Percentiles rank a stretch among this genome's conserved stretches.
phyloP scores from a whole-genome alignment of 2,329 filamentous ascomycete genomes.

The Grosmannia huntii region DNA sequence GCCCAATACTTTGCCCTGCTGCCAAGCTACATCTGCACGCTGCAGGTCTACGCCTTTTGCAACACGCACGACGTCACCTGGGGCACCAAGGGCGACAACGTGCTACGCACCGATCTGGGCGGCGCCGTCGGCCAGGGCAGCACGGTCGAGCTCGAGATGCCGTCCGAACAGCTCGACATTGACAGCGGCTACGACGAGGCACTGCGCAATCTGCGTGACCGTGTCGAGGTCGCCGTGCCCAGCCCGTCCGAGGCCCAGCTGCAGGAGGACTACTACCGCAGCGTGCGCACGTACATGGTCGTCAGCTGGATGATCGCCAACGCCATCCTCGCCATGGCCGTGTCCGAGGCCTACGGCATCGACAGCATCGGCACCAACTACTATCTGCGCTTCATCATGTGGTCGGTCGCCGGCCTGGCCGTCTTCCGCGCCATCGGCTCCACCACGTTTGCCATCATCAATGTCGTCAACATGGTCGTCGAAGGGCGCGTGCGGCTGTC shows the following conservation, averaged over 20 bases:
- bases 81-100: constrained; percentile 98
- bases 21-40: constrained; percentile 87
- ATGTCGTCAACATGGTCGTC: constrained; percentile 69
- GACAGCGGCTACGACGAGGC: constrained; percentile 96
- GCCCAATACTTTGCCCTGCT: constrained; percentile 87
- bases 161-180: constrained; percentile 93
- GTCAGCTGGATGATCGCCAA: constrained; percentile 89
- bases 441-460: constrained; percentile 71
- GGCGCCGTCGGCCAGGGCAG: constrained; percentile 62
- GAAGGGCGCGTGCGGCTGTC: constrained; percentile 64
- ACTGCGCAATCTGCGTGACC: constrained; percentile 85
- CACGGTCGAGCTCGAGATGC: constrained; percentile 93
- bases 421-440: constrained; percentile 78
- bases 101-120: constrained; percentile 83
- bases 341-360: constrained; percentile 71
- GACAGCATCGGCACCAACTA: constrained; percentile 66
- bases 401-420: constrained; percentile 76
- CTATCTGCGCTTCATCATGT: constrained; percentile 87
- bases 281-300: constrained; percentile 96
- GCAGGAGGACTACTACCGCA: constrained; percentile 98
- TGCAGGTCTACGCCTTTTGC: constrained; percentile 98
- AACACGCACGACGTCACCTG: constrained; percentile 98
- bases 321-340: constrained; percentile 82
- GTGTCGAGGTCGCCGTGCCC: constrained; percentile 62
- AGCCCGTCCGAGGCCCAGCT: constrained; percentile 61